A percentile compares a stretch with the other conserved stretches of the same genome.
These are phyloP conservation scores for Rubroshorea leprosula DNA, from an alignment of 345 rosid species.

Conservation along the genomic window DNA sequence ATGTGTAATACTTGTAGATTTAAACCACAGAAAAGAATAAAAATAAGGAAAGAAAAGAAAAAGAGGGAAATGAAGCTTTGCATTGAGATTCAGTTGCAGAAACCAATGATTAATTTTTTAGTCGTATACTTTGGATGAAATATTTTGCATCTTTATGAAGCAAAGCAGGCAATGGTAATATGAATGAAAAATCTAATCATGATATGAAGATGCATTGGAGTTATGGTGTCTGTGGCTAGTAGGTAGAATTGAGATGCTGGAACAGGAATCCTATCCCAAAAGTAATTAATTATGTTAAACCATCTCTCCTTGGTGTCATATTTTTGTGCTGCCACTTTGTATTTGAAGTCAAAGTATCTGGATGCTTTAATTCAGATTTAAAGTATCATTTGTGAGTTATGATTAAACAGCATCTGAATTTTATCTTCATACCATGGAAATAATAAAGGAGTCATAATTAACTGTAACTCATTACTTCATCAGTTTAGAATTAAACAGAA, in stretches of 20 bases:
- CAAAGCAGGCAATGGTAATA: no score
- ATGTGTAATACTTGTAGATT: no score
- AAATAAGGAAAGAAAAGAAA: no score
- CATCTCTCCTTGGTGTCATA: neutral
- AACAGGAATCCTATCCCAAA: neutral
- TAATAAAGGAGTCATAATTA: no score
- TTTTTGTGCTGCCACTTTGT: neutral
- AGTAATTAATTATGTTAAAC: neutral
- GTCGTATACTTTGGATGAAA: no score
- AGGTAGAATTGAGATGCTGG: neutral
- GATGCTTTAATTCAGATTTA: no score
- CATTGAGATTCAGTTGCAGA: no score
- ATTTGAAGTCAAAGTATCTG: neutral
- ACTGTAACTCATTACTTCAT: neutral
- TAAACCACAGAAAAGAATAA: no score
- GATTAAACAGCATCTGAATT: neutral
- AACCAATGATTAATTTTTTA: no score
- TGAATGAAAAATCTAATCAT: no score
- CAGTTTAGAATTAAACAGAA: neutral
- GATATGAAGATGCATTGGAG: neutral
- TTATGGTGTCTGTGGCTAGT: neutral
- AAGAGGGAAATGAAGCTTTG: no score
- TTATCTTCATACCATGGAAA: neutral
- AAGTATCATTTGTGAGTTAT: neutral
- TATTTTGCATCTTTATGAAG: no score